phyloP scores from a whole-genome alignment of 441 rosid genomes.

The Gossypium lobatum region DNA sequence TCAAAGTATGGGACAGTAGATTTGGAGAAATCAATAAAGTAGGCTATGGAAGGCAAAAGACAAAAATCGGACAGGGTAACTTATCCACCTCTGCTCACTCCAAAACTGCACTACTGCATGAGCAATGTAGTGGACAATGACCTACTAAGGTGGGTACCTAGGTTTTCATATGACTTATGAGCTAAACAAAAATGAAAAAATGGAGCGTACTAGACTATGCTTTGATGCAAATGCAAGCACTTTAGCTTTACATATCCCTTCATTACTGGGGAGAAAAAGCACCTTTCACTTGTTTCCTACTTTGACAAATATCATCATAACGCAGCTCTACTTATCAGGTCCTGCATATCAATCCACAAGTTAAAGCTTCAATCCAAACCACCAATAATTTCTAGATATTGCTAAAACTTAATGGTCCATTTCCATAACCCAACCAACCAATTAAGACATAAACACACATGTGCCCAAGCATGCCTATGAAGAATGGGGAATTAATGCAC shows the following conservation, averaged over 20 bases:
- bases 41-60: not conserved
- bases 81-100: not conserved
- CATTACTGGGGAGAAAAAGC: not conserved
- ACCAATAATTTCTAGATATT: slow-evolving; percentile 6
- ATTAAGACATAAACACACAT: not conserved
- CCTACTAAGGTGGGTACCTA: too few relatives aligned
- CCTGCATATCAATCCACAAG: not conserved
- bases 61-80: slow-evolving; percentile 12
- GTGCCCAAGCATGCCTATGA: not conserved
- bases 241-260: not conserved
- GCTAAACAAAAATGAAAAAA: not conserved
- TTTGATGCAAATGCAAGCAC: not conserved
- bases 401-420: not conserved
- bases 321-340: not conserved
- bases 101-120: too few relatives aligned
- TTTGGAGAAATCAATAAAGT: not conserved
- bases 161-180: too few relatives aligned
- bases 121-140: too few relatives aligned
- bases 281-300: slow-evolving; percentile 4
- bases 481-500: not conserved
- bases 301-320: not conserved
- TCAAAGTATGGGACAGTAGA: not conserved
- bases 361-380: not conserved
- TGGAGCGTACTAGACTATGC: slow-evolving; percentile 3
- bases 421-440: not conserved